Base-by-base conservation (phyloP, 805 yeast genomes). In the Blastobotrys peoriensis region DNA sequence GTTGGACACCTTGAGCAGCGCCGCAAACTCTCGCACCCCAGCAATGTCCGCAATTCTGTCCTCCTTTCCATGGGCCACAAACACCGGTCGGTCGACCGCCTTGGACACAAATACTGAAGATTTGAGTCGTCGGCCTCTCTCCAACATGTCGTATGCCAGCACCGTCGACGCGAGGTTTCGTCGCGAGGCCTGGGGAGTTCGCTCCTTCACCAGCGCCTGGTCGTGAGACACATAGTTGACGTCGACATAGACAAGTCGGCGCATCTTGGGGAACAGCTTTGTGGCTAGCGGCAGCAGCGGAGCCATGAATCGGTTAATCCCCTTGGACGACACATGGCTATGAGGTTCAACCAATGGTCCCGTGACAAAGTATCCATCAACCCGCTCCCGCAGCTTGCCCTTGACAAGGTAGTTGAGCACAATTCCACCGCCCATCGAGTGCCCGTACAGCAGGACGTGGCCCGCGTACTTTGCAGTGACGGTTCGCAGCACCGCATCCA, bases 371-470 rank as follows among this genome's bases (percentile, higher is more conserved):
- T 51, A 66, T 5, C 65, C 66, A 17, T 55, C 56, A 41, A 67
- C 49, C 20, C 49, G 41, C 34, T 60, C 64, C 15, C 61, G 51
- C 45, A 59, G 44, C 27, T 47, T 47, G 2, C 71, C 71, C 33
- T 59, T 55, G 25, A 61, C 57, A 43, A 59, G 62, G 46, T 67
- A 67, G 43, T 57, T 66, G 38, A 67, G 57, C 13, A 53, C 47
- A 34, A 63, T 63, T 3, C 61, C 68, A 15, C 69, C 71, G 13
- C 71, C 71, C 66, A 64, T 64, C 4, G 66, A 61, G 50, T 64
- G 66, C 16, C 69, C 69, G 58, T 57, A 59, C 50, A 65, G 38
- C 38, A 58, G 48, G 8, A 61, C 45, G 38, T 59, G 57, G 18
- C 59, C 63, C 3, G 37, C 28, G 40, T 51, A 50, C 40, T 44